Evolutionary conservation across 495 filamentous ascomycete genomes (phyloP), one percentile per base, ranked within the genome.

Genomic region (Tuber borchii): DNA sequence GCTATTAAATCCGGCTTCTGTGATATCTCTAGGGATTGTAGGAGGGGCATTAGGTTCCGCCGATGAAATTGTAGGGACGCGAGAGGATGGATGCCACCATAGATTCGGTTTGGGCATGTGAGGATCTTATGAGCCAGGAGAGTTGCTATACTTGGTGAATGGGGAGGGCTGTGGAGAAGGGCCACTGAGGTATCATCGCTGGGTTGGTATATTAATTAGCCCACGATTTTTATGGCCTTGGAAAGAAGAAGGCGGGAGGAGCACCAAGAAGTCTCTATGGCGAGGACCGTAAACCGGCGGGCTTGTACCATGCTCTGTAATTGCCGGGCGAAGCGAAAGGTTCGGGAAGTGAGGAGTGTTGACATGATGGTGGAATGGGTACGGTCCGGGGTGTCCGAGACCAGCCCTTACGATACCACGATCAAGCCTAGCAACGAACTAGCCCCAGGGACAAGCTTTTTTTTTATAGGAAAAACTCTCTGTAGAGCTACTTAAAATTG

Each of bases 171-270:
- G 75, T 93, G 87, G 20, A 98, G 87, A 69, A 99, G 84, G 34
- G 95, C 92, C 10, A 99, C 93, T 65, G 92, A 95, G 1, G 95
- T 97, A 85, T 99, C 95, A 84, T 99, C 95, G 86, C 93, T 90
- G 76, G 69, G 85, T 76, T 78, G 56, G 26, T 65, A 65, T 65
- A 14, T 34, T 26, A 17, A 16, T 65, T 75, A 51, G 69, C 70
- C 45, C 45, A 43, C 9, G 17, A 34, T 22, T 48, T 51, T 69
- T 65, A 40, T 34, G 34, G 51, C 44, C n/a, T 61, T 42, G 42
- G 73, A 39, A 44, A 34, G 39, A 79, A 40, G 39, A 37, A 3
- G n/a, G 8, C 39, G 51, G 37, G n/a, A 14, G 70, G 39, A 56
- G 75, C 82, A 90, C 88, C 91, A 98, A n/a, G 94, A 97, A 22